Conservation (phyloP, 805 yeast genomes). For the Sungouiella blattae region DNA sequence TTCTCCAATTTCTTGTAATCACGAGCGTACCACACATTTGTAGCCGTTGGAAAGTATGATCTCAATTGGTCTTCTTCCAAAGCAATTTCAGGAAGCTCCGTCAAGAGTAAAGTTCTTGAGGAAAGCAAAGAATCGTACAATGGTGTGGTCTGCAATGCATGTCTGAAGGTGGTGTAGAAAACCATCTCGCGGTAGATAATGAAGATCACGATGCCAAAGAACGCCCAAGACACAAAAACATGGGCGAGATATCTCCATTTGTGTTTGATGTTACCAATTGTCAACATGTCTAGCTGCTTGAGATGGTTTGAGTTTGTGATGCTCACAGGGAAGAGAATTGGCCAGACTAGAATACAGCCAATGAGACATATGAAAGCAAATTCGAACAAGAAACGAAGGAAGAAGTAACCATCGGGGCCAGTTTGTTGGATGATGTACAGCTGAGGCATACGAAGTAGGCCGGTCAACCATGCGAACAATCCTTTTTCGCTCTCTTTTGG, state of each 20-base stretch:
- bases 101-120: constrained; percentile 68
- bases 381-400: constrained; percentile 58
- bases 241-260: constrained; percentile 71
- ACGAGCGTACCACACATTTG: constrained; percentile 60
- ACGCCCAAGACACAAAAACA: constrained; percentile 70
- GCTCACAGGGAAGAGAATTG: constrained; percentile 68
- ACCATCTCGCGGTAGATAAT: constrained; percentile 71
- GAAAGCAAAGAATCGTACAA: constrained; percentile 65
- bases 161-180: constrained; percentile 68
- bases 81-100: constrained; percentile 55
- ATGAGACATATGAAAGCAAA: constrained; percentile 50
- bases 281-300: constrained; percentile 60
- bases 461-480: constrained; percentile 52
- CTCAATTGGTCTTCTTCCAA: constrained; percentile 49
- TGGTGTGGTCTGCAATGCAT: constrained; percentile 70
- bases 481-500: constrained; percentile 46
- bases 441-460: constrained; percentile 52
- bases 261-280: constrained; percentile 59
- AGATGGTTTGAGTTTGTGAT: constrained; percentile 61
- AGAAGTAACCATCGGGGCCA: constrained; percentile 76
- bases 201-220: constrained; percentile 62
- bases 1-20: constrained; percentile 56
- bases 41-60: constrained; percentile 60
- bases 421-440: constrained; percentile 63
- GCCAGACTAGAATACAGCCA: constrained; percentile 58